A percentile compares a stretch with the other conserved stretches of the same genome.
Evolutionary conservation across 176 grass and related monocot genomes (phyloP).

Genomic region (Triticum turgidum): DNA sequence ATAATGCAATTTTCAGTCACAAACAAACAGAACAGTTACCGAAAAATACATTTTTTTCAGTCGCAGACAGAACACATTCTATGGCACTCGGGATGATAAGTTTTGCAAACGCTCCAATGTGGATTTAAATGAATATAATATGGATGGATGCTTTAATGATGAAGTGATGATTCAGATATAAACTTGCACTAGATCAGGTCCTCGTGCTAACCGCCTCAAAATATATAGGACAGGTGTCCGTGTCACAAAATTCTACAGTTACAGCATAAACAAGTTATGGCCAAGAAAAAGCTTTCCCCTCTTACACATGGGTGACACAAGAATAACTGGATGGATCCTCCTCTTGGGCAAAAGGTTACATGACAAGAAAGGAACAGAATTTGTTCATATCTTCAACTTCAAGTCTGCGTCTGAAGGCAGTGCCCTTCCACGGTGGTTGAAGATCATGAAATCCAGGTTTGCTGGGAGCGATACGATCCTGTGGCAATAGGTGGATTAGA

Average conservation of each 20-base stretch:
- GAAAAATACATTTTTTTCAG: not conserved
- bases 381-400: slow-evolving; percentile 66
- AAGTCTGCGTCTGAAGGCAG: slow-evolving; percentile 55
- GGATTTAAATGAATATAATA: not conserved
- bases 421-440: slow-evolving; percentile 80
- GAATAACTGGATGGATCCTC: slow-evolving; percentile 11
- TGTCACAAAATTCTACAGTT: slow-evolving; percentile 24
- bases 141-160: not conserved
- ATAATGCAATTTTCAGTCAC: not conserved
- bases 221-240: not conserved
- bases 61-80: not conserved
- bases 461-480: slow-evolving; percentile 79
- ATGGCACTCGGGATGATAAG: not conserved
- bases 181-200: not conserved
- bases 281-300: not conserved
- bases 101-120: not conserved
- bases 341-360: slow-evolving; percentile 20
- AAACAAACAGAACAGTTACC: not conserved
- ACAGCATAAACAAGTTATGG: slow-evolving; percentile 10
- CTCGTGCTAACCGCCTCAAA: slow-evolving; percentile 2
- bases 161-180: not conserved
- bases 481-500: slow-evolving; percentile 18
- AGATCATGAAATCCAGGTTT: slow-evolving; percentile 96
- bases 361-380: slow-evolving; percentile 4
- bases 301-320: slow-evolving; percentile 2